Base-by-base conservation (phyloP, 202 grass and related monocot species). In the Saccharum hybrid region DNA sequence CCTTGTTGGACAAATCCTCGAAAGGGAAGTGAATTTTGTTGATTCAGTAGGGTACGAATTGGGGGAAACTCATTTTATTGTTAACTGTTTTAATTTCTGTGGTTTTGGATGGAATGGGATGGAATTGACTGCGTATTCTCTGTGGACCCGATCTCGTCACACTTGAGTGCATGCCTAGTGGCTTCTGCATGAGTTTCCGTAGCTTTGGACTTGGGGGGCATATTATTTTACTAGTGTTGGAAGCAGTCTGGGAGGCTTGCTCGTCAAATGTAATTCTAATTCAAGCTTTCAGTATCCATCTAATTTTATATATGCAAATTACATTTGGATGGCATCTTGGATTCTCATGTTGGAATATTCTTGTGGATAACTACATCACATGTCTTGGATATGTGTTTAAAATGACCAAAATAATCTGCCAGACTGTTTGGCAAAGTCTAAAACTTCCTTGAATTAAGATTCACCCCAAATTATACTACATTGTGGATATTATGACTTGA, bases 311-410 rank as follows among this genome's bases (percentile, higher is more conserved):
- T 46, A 46, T 46, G 63, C 63, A 68, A 66, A 46, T 39, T 5
- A 0, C 6, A 14, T 69, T 81, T 76, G 15, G 14, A 61, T 66
- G 60, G 66, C 46, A 72, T 89, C 61, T 73, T 2, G 7, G 78
- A 86, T 67, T 72, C 66, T 81, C 34, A 63, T 62, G 42, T 41
- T 72, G 73, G 74, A 82, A 78, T 89, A 81, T 85, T 82, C 86
- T 80, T 84, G 38, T 79, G 38, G 21, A 31, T 80, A 74, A 75
- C 78, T 70, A 71, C 81, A 52, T 71, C 59, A 66, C 74, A 72
- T 88, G 74, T 14, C 28, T 52, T 40, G 49, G 62, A 23, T 59
- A 41, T 41, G 40, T 62, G 71, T 76, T 84, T 75, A 68, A 75
- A 70, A 81, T 69, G 15, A 70, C 7, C 64, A 59, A 76, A 63